A percentile compares a stretch with the other conserved stretches of the same genome.
Conservation (phyloP, 2,329 filamentous ascomycete genomes). For the Aspergillus quadrilineatus region DNA sequence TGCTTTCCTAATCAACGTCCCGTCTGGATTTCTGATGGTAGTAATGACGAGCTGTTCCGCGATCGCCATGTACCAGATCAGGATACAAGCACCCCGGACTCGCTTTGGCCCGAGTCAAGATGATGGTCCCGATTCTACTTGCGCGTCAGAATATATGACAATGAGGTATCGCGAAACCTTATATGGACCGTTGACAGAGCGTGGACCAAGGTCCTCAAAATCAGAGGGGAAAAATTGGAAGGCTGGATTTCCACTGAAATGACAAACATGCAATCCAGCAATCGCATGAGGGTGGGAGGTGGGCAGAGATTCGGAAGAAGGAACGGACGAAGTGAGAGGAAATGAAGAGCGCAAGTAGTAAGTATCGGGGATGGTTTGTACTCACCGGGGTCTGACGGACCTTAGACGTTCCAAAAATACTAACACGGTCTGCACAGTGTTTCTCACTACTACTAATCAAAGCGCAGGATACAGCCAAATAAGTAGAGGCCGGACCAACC, state of each 20-base stretch:
- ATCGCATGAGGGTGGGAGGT: conserved; percentile 7
- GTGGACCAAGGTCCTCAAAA: neutral
- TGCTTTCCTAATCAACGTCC: conserved; percentile 1
- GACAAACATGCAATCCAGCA: conserved; percentile 12
- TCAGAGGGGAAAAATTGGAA: neutral
- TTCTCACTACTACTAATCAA: conserved; percentile 12
- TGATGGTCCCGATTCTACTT: conserved; percentile 8
- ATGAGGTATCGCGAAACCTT: conserved; percentile 9
- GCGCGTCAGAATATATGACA: conserved; percentile 8
- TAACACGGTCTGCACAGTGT: neutral
- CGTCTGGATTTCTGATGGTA: neutral
- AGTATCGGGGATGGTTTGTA: conserved; percentile 16
- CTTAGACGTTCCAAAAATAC: conserved; percentile 18
- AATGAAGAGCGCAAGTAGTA: conserved; percentile 9
- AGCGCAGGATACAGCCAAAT: conserved; percentile 14
- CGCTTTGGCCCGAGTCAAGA: conserved; percentile 6
- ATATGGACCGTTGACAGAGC: neutral
- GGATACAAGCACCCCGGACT: conserved; percentile 3
- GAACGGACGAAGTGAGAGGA: conserved; percentile 6
- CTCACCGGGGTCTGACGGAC: conserved; percentile 17
- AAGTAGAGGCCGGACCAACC: conserved; percentile 1
- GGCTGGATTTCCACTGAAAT: conserved; percentile 10
- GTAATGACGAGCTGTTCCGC: conserved; percentile 5
- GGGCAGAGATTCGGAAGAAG: conserved; percentile 7
- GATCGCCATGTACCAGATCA: conserved; percentile 15